A percentile compares a stretch with the other conserved stretches of the same genome.
phyloP scores from a whole-genome alignment of 2,329 filamentous ascomycete species.

The Stachybotrys chartarum region DNA sequence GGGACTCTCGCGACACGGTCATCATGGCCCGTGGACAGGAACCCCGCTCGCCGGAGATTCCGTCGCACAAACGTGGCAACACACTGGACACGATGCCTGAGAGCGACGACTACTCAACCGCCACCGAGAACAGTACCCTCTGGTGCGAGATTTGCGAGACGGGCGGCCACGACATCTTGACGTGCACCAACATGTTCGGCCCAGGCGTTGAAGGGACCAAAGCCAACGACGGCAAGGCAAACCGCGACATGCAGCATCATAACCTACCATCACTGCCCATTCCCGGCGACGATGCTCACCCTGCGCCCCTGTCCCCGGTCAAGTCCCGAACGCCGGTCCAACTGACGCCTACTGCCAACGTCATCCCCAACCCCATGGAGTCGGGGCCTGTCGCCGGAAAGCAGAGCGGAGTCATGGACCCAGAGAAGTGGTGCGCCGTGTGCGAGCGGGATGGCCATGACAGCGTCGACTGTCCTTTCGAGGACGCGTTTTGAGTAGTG shows the following conservation, averaged over 20 bases:
- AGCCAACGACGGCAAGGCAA: conserved; percentile 19
- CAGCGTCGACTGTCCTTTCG: conserved; percentile 89
- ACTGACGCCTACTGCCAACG: conserved; percentile 33
- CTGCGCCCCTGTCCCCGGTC: conserved; percentile 48
- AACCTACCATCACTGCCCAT: conserved; percentile 17
- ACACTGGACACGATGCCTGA: conserved; percentile 64
- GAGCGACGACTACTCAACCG: conserved; percentile 61
- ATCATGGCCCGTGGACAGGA: conserved; percentile 47
- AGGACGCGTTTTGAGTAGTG: conserved; percentile 59
- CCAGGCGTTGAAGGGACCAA: conserved; percentile 36
- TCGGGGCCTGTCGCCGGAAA: conserved; percentile 68
- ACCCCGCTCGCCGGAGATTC: conserved; percentile 32
- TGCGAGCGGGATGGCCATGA: conserved; percentile 96
- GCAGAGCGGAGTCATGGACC: conserved; percentile 69
- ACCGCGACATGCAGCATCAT: conserved; percentile 27
- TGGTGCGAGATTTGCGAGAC: conserved; percentile 98
- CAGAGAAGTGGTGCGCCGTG: conserved; percentile 90
- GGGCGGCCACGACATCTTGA: conserved; percentile 85
- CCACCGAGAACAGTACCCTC: conserved; percentile 65
- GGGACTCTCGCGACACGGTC: conserved; percentile 61
- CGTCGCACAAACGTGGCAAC: conserved; percentile 39
- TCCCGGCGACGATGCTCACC: conserved; percentile 39
- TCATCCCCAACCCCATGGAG: conserved; percentile 56
- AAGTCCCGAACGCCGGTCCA: conserved; percentile 34
- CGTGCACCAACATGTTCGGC: conserved; percentile 85